Conservation (phyloP, 1,284 basidiomycete species). For the Melanopsichium pennsylvanicum region DNA sequence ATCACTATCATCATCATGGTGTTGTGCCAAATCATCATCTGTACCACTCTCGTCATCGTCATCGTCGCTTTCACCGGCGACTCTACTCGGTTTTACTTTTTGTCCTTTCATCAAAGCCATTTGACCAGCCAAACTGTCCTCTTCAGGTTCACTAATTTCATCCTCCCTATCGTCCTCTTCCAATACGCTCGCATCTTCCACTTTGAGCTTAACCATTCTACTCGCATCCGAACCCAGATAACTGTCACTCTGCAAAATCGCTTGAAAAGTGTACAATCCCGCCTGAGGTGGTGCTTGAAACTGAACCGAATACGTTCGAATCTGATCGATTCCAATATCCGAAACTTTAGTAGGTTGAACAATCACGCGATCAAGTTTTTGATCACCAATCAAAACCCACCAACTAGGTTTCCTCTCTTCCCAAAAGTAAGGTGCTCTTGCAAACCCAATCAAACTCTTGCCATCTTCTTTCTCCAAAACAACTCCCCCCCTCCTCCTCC, state of each 20-base stretch:
- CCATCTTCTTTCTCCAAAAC: constrained; percentile 67
- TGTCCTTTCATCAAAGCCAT: constrained; percentile 97
- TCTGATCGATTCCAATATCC: constrained; percentile 72
- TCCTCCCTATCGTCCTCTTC: constrained; percentile 54
- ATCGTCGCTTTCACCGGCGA: constrained; percentile 68
- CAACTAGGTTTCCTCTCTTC: constrained; percentile 66
- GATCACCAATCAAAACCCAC: constrained; percentile 78
- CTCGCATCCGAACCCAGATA: constrained; percentile 79
- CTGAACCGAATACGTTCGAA: constrained; percentile 84
- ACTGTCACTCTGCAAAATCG: constrained; percentile 84
- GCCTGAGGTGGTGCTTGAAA: constrained; percentile 91
- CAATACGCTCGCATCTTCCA: constrained; percentile 75
- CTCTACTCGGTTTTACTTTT: constrained; percentile 75
- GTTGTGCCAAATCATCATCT: constrained; percentile 37
- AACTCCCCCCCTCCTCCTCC: no score
- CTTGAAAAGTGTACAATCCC: constrained; percentile 88
- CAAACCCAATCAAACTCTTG: constrained; percentile 71
- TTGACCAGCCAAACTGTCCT: constrained; percentile 83
- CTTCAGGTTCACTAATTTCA: constrained; percentile 65
- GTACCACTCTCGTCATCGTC: constrained; percentile 67
- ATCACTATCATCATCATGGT: constrained; percentile 20
- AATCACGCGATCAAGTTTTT: constrained; percentile 86
- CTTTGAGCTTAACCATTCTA: constrained; percentile 67
- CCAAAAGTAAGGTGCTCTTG: constrained; percentile 86
- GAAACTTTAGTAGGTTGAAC: constrained; percentile 85